Base-by-base conservation (phyloP, 2,329 filamentous ascomycete genomes). In the Colletotrichum sp. region DNA sequence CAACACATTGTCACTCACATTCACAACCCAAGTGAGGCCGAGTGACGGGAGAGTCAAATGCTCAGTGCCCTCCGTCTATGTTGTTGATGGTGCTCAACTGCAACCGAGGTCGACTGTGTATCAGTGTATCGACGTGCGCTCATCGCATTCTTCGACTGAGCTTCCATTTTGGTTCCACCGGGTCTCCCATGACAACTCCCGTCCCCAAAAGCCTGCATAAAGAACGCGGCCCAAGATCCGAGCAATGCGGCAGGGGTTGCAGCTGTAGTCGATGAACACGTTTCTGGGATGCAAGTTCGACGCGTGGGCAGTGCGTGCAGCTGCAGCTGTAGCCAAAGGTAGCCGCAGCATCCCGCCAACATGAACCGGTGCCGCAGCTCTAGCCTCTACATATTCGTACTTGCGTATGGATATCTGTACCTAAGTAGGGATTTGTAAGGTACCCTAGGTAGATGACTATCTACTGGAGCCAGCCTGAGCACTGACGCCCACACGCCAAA, bases 131-230 rank as follows among this genome's bases (percentile, higher is more conserved):
- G 63, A 68, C 26, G 10, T 39, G 64, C 32, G 12, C 59, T 68
- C 73, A 68, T 39, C 55, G 63, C 69, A 76, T 76, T 76, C 70
- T 70, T 55, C 21, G n/a, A 30, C 44, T 44, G 15, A 24, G 18
- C 55, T 72, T 68, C 63, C 15, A 72, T 55, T 64, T 70, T 28
- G 24, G 28, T 62, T 63, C 68, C 26, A 34, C 67, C 60, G 72
- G 71, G 36, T 77, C 32, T 59, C 71, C 71, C 71, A 71, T 68
- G 71, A 71, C 75, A 75, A 77, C 75, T 32, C 36, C 64, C 69
- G 28, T 21, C 59, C 65, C 60, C 18, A 36, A 36, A 26, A 30
- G 57, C 7, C 15, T 32, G 32, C 44, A 52, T 39, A n/a, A 57
- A 67, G n/a, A 52, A 71, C 55, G 49, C 72, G 62, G 62, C 39